A percentile compares a stretch with the other conserved stretches of the same genome.
phyloP scores from a whole-genome alignment of 305 asterid species.

The Fraxinus greggii region DNA sequence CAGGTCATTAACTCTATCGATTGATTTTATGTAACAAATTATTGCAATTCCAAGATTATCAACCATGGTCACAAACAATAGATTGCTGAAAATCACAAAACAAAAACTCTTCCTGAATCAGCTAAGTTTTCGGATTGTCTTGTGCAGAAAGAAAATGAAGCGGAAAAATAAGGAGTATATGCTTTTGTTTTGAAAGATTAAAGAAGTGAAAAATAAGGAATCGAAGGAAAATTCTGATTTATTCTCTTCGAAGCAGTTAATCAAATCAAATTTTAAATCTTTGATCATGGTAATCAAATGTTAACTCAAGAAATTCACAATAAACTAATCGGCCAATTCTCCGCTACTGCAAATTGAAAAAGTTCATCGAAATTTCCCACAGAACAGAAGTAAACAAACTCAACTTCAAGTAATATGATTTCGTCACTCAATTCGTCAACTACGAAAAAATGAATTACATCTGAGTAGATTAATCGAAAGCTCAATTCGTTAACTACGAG shows the following conservation, averaged over 20 bases:
- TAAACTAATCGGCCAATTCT: not conserved
- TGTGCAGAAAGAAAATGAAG: not conserved
- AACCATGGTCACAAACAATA: not conserved
- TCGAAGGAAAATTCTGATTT: not conserved
- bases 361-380: not conserved
- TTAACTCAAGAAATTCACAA: not conserved
- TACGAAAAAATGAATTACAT: not conserved
- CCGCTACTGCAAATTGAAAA: not conserved
- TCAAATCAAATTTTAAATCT: not conserved
- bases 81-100: not conserved
- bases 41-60: not conserved
- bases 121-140: not conserved
- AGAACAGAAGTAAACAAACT: not conserved
- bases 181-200: not conserved
- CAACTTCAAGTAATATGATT: not conserved
- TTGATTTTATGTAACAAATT: not conserved
- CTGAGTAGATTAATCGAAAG: not conserved
- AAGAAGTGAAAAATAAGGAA: not conserved
- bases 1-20: not conserved
- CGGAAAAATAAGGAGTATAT: not conserved
- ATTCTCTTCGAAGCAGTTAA: not conserved
- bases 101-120: not conserved
- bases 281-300: not conserved
- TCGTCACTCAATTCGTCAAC: not conserved
- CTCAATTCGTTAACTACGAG: not conserved